A percentile compares a stretch with the other conserved stretches of the same genome.
Evolutionary conservation across 2,329 filamentous ascomycete species (phyloP).

Genomic region (Aaosphaeria arxii): DNA sequence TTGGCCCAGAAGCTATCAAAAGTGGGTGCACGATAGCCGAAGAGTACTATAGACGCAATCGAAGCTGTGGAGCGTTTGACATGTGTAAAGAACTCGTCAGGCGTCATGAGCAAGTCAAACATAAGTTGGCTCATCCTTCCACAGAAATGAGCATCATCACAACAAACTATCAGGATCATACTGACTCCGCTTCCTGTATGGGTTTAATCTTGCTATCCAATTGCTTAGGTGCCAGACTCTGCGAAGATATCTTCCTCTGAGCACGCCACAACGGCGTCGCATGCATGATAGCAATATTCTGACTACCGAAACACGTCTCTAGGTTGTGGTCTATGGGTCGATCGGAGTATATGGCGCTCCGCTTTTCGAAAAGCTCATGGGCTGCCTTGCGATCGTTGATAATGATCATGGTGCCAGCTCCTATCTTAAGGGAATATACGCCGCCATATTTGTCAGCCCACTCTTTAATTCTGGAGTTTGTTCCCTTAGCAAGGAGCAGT

Average conservation of each 20-base stretch:
- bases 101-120: constrained; percentile 8
- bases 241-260: constrained; percentile 10
- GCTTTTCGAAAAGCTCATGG: constrained; percentile 17
- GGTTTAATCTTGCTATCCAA: constrained; percentile 8
- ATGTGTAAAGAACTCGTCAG: constrained; percentile 7
- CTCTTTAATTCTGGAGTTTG: constrained; percentile 11
- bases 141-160: not conserved
- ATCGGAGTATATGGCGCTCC: constrained; percentile 13
- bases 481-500: not conserved
- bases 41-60: constrained; percentile 6
- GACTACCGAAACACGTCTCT: not conserved
- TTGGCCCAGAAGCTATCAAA: constrained; percentile 9
- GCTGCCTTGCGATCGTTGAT: constrained; percentile 13
- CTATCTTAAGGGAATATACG: constrained; percentile 17
- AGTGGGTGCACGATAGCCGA: constrained; percentile 7
- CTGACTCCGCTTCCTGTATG: constrained; percentile 13
- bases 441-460: constrained; percentile 15
- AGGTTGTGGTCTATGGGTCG: constrained; percentile 8
- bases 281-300: constrained; percentile 8
- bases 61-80: constrained; percentile 7
- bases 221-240: constrained; percentile 6
- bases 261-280: constrained; percentile 7
- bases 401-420: constrained; percentile 13
- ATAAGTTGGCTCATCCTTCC: constrained; percentile 8
- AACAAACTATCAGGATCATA: not conserved